phyloP scores from a whole-genome alignment of 1,139 yeast species.

The Saccharomyces hybrid region DNA sequence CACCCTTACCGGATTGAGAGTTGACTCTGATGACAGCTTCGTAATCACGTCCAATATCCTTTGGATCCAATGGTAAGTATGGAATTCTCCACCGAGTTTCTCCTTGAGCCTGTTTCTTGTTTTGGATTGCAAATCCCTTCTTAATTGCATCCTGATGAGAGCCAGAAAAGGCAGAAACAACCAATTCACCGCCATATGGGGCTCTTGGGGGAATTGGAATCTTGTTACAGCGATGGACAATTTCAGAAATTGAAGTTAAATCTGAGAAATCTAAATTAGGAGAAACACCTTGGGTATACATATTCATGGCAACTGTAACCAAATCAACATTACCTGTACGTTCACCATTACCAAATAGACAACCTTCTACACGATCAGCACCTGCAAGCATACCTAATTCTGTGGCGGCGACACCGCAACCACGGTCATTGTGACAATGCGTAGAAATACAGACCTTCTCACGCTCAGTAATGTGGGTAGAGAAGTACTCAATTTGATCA shows the following conservation, averaged over 20 bases:
- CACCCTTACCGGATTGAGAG: conserved; percentile 98
- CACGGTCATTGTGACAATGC: conserved; percentile 95
- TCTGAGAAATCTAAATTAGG: conserved; percentile 87
- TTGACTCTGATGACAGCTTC: conserved; percentile 97
- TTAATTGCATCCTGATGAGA: conserved; percentile 98
- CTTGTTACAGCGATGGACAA: conserved; percentile 90
- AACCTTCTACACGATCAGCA: conserved; percentile 96
- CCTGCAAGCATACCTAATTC: conserved; percentile 93
- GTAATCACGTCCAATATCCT: conserved; percentile 91
- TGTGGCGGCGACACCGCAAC: conserved; percentile 98
- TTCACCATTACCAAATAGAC: conserved; percentile 96
- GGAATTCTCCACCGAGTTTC: conserved; percentile 70
- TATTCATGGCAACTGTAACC: conserved; percentile 83
- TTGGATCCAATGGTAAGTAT: conserved; percentile 91
- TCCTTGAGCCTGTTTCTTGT: conserved; percentile 40
- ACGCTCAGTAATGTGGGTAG: conserved; percentile 69
- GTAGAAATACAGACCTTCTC: conserved; percentile 82
- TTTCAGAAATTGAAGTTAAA: conserved; percentile 68
- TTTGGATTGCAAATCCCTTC: conserved; percentile 74
- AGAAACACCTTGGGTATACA: conserved; percentile 88
- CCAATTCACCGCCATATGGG: conserved; percentile 94
- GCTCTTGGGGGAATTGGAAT: conserved; percentile 90
- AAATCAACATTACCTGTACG: conserved; percentile 97
- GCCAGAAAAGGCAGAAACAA: conserved; percentile 93
- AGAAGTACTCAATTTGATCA: conserved; percentile 89